Percentiles rank a stretch among this genome's conserved stretches.
phyloP scores from a whole-genome alignment of 2,329 filamentous ascomycete genomes.

The Sporothrix curviconia region DNA sequence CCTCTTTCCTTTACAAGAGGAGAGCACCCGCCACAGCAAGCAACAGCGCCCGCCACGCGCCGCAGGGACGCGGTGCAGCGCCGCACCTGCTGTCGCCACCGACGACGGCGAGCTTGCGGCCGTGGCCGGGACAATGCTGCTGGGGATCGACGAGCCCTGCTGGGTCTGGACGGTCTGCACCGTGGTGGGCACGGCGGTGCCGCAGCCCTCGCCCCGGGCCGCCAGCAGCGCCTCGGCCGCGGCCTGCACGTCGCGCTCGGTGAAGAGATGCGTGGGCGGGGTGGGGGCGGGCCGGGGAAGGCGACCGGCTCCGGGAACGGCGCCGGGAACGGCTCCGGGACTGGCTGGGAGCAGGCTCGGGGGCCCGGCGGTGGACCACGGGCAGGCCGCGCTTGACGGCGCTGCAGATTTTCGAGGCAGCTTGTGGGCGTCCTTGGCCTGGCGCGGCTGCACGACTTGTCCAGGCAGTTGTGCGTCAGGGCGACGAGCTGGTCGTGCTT shows the following conservation, averaged over 20 bases:
- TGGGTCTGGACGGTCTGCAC: neutral
- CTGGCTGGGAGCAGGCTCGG: neutral
- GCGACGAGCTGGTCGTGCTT: conserved; percentile 12
- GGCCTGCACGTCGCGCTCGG: neutral
- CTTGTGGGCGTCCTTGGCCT: neutral
- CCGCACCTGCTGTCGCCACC: conserved; percentile 13
- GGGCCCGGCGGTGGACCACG: neutral
- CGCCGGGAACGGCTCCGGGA: neutral
- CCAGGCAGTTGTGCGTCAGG: conserved; percentile 16
- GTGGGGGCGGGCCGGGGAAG: neutral
- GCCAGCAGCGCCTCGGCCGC: neutral
- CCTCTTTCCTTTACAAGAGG: neutral
- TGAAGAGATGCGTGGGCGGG: neutral
- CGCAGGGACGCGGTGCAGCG: neutral
- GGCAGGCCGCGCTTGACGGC: conserved; percentile 5
- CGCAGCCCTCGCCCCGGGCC: neutral
- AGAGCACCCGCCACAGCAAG: conserved; percentile 3
- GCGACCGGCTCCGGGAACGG: neutral
- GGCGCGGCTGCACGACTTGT: conserved; percentile 12
- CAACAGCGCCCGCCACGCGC: conserved; percentile 7
- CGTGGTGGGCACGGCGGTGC: neutral
- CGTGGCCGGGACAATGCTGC: neutral
- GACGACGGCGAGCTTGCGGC: conserved; percentile 5
- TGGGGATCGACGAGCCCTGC: conserved; percentile 1
- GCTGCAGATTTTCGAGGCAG: conserved; percentile 10